These are phyloP conservation scores for Exserohilum rostratum DNA, from an alignment of 2,329 filamentous ascomycete genomes.

Conservation along the genomic window DNA sequence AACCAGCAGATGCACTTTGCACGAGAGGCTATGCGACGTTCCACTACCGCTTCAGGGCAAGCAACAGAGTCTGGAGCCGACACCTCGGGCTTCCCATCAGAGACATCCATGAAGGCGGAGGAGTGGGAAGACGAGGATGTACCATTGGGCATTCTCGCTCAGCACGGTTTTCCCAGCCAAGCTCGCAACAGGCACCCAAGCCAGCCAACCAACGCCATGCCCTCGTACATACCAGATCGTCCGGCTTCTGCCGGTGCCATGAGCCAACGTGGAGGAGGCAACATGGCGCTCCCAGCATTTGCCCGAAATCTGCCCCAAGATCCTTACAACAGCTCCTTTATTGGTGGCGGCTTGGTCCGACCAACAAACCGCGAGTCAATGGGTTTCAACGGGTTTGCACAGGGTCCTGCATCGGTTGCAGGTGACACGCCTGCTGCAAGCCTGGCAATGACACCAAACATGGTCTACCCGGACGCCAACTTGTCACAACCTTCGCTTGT, in stretches of 20 bases:
- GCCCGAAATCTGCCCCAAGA: conserved; percentile 45
- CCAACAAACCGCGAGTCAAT: conserved; percentile 45
- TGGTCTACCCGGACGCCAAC: conserved; percentile 42
- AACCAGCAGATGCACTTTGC: conserved; percentile 44
- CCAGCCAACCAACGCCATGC: conserved; percentile 39
- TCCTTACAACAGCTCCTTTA: conserved; percentile 37
- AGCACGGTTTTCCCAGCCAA: conserved; percentile 46
- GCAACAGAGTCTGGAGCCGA: conserved; percentile 26
- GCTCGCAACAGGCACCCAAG: conserved; percentile 33
- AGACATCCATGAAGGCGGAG: conserved; percentile 43
- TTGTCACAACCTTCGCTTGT: conserved; percentile 42
- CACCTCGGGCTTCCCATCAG: conserved; percentile 43
- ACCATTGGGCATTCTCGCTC: conserved; percentile 46
- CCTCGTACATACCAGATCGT: conserved; percentile 46
- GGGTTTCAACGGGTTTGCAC: conserved; percentile 45
- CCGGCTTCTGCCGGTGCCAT: conserved; percentile 42
- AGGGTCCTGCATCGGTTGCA: conserved; percentile 41
- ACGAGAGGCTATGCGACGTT: conserved; percentile 43
- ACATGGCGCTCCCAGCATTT: conserved; percentile 40
- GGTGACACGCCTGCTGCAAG: conserved; percentile 37
- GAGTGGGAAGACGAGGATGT: conserved; percentile 49
- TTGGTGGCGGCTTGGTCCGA: conserved; percentile 44
- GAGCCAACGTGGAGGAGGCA: conserved; percentile 25
- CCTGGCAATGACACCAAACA: conserved; percentile 23
- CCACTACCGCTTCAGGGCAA: conserved; percentile 37